Base-by-base conservation (phyloP, 768 basidiomycete genomes). In the Dacryopinax spathularia region DNA sequence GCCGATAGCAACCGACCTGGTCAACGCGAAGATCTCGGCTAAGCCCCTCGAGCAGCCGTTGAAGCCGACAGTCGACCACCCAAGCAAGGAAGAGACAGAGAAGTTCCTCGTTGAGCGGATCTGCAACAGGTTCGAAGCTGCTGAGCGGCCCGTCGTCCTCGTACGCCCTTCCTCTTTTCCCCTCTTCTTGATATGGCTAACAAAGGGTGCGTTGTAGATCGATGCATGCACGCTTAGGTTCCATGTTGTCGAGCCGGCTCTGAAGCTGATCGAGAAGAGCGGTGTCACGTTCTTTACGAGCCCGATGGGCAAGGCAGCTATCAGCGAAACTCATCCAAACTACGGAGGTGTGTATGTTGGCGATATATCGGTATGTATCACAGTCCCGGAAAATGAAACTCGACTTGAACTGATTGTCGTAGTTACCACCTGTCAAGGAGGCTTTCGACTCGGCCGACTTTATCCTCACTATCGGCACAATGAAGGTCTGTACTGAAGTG, bases 161-260 rank as follows among this genome's bases (percentile, higher is more conserved):
- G 64, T 68, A 33, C 62, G 66, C 34, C 66, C 65, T 5, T 41
- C 62, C 15, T 44, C 60, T n/a, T n/a, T n/a, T n/a, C n/a, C n/a
- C n/a, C n/a, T n/a, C n/a, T n/a, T n/a, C n/a, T n/a, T n/a, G n/a
- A n/a, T n/a, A n/a, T n/a, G n/a, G n/a, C n/a, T n/a, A 27, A 41
- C 16, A 33, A 48, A 7, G 33, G 48, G 25, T 59, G 63, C 10
- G 18, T 33, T 22, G 44, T 69, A 71, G 48, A 83, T 88, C 35
- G 91, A 93, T 68, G 91, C 89, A 1, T 93, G 91, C 69, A 79
- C 86, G 0, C 77, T 84, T 62, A 84, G 90, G 2, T 89, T 89
- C 68, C 81, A 84, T 60, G 84, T 84, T 18, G 78, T 77, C 41
- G 74, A 80, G 4, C 86, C 88, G 71, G 76, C 85, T 9, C 77